Evolutionary conservation across 2,329 filamentous ascomycete genomes (phyloP), one percentile per base, ranked within the genome.

Genomic region (Epichloe gansuensis): DNA sequence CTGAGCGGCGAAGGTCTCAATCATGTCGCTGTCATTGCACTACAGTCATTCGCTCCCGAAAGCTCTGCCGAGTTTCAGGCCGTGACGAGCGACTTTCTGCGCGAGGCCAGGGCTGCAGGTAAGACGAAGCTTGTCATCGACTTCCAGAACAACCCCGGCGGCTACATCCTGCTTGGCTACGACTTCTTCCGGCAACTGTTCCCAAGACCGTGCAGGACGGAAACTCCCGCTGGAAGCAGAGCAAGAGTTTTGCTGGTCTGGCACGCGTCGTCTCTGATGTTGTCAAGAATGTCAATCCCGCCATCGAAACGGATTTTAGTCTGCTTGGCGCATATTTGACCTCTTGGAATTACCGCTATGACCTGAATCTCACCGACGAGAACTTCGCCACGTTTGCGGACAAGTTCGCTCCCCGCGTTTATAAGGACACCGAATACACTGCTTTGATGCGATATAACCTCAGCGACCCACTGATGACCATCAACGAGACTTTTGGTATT

Each of bases 101-200:
- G 65, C 44, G 53, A 64, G n/a, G 67, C 66, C 9, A 56, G 63
- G 0, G 67, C 69, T 9, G 72, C 70, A 1, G 75, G 75, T 53
- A 82, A 81, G 66, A 80, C 72, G 46, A 80, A 79, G 62, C 72
- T 84, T 0, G 74, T 84, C 11, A 68, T 85, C 34, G 58, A 60
- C 46, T 51, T 59, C 34, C 58, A 60, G 43, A 53, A 35, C 46
- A 84, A 84, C 57, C 75, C 73, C 2, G 81, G 81, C 43, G 81
- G 81, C 25, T 73, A 72, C 13, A 76, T 83, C 45, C 62, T 81
- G 7, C 72, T 77, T n/a, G 81, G 77, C 15, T 81, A 80, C 57
- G 80, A 83, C 60, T 70, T 85, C 28, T 83, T 83, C 67, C 76
- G 77, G 51, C 67, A 76, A 62, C 68, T 82, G 0, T 77, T 78